Evolutionary conservation across 2,329 filamentous ascomycete species (phyloP).

Genomic region (Cladophialophora yegresii): DNA sequence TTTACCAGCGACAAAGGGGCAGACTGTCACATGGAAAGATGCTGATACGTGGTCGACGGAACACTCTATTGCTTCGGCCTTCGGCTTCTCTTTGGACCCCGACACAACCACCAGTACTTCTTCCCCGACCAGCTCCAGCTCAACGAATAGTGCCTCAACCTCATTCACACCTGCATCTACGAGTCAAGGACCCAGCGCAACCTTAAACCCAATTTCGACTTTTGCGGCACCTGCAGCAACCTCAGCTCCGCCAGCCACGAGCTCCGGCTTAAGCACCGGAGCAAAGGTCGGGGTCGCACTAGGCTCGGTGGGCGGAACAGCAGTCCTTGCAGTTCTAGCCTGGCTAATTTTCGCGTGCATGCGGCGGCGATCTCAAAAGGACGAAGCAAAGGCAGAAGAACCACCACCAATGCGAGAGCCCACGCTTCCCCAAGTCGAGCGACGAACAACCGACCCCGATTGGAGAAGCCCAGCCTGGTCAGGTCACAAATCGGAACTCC

Average conservation of each 20-base stretch:
- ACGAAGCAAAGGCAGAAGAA: slow-evolving; percentile 6
- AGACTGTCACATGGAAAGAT: slow-evolving; percentile 27
- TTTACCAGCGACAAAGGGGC: slow-evolving; percentile 21
- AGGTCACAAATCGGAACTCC: slow-evolving; percentile 35
- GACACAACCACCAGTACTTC: slow-evolving; percentile 8
- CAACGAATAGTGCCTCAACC: neutral
- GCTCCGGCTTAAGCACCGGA: slow-evolving; percentile 21
- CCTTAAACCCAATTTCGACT: neutral
- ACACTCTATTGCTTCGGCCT: slow-evolving; percentile 11
- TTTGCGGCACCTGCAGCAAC: slow-evolving; percentile 2
- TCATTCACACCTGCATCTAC: slow-evolving; percentile 1
- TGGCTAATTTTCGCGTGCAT: slow-evolving; percentile 15
- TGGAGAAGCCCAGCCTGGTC: slow-evolving; percentile 32
- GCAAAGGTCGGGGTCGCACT: slow-evolving; percentile 29
- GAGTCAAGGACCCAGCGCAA: neutral
- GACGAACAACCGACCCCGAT: slow-evolving; percentile 15
- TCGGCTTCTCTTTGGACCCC: neutral
- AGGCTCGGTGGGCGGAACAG: slow-evolving; percentile 17
- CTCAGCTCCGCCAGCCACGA: neutral
- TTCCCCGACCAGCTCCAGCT: slow-evolving; percentile 4
- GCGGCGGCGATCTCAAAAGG: slow-evolving; percentile 10
- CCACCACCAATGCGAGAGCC: slow-evolving; percentile 14
- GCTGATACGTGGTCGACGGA: slow-evolving; percentile 19
- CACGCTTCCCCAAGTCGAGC: slow-evolving; percentile 14
- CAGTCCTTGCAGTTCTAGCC: slow-evolving; percentile 11